Evolutionary conservation across 129 eudicot species (phyloP).

Genomic region (Helianthus tuberosus): DNA sequence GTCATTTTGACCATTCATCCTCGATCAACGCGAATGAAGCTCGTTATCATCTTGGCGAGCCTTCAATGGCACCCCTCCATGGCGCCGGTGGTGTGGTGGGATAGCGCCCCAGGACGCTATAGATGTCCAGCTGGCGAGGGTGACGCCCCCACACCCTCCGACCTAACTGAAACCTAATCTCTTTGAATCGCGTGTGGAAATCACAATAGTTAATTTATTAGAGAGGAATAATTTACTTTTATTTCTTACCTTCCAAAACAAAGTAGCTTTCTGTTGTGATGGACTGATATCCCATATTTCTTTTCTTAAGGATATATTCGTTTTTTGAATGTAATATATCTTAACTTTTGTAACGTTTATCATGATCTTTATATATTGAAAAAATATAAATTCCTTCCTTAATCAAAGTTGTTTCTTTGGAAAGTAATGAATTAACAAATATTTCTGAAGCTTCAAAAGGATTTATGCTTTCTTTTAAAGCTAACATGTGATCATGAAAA

Average conservation of each 20-base stretch:
- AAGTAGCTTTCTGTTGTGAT: not conserved
- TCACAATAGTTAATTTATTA: not conserved
- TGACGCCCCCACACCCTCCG: too few relatives aligned
- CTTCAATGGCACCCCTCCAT: too few relatives aligned
- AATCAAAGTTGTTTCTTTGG: not conserved
- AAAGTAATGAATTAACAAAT: not conserved
- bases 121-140: too few relatives aligned
- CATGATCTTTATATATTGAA: not conserved
- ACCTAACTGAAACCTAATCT: too few relatives aligned
- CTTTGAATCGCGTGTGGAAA: too few relatives aligned
- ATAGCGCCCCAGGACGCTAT: too few relatives aligned
- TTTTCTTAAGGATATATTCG: not conserved
- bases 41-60: too few relatives aligned
- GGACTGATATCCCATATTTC: too few relatives aligned
- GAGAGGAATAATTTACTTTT: not conserved
- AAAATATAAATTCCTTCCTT: not conserved
- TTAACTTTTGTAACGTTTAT: not conserved
- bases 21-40: too few relatives aligned
- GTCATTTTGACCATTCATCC: too few relatives aligned
- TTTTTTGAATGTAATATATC: not conserved
- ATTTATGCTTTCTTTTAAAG: conserved; percentile 8
- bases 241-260: conserved; percentile 4
- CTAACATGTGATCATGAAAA: not conserved
- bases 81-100: too few relatives aligned
- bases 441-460: not conserved